Conservation (phyloP, 257 asterid species). For the Solanum chmielewskii region DNA sequence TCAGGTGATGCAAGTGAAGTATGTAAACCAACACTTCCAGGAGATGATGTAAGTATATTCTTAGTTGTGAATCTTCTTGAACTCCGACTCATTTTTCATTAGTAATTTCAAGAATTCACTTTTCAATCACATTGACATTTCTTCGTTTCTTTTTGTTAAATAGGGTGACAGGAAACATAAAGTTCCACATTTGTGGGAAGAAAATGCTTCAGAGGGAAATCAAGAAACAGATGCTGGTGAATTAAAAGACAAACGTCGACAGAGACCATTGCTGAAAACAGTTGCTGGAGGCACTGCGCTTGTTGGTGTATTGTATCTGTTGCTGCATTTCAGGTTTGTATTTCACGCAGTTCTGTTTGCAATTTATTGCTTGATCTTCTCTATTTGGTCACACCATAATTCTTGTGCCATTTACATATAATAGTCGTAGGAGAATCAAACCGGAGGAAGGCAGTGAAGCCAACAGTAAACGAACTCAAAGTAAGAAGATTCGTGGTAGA, state of each 20-base stretch:
- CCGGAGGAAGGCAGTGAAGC: slow-evolving; percentile 19
- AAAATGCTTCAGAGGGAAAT: neutral
- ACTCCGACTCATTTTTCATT: neutral
- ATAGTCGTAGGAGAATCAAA: slow-evolving; percentile 28
- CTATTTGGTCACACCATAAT: neutral
- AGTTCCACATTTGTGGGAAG: neutral
- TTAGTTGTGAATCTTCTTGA: neutral
- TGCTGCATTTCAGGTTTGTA: slow-evolving; percentile 59
- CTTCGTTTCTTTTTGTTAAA: neutral
- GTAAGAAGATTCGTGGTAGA: slow-evolving; percentile 7
- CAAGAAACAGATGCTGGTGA: slow-evolving; percentile 4
- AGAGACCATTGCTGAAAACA: slow-evolving; percentile 40
- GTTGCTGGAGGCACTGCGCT: slow-evolving; percentile 72
- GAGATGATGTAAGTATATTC: slow-evolving; percentile 1
- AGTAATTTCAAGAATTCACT: neutral
- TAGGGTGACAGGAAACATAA: slow-evolving; percentile 23
- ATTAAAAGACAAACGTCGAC: slow-evolving; percentile 12
- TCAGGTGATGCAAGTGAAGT: neutral
- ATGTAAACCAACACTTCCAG: slow-evolving; percentile 1
- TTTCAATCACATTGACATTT: neutral
- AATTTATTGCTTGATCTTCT: neutral
- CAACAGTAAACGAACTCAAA: slow-evolving; percentile 2
- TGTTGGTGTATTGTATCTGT: slow-evolving; percentile 45
- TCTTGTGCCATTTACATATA: neutral
- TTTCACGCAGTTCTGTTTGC: neutral